Conservation (phyloP, 148 eudicot species). For the Vaccinium corymbosum region DNA sequence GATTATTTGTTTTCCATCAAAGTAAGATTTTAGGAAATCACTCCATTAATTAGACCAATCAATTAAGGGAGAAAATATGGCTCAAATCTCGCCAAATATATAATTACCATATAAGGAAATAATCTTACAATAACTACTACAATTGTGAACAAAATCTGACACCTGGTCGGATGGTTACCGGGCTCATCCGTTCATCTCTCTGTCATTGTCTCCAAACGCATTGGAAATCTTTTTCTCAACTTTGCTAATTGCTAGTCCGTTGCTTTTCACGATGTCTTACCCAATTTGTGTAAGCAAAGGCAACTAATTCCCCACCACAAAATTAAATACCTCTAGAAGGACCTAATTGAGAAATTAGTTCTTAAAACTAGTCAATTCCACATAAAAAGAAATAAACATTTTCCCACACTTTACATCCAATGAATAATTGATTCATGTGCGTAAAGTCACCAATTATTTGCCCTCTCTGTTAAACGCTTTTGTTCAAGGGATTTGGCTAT, state of each 20-base stretch:
- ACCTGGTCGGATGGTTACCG: too few species aligned
- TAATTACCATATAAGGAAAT: too few species aligned
- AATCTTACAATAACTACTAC: too few species aligned
- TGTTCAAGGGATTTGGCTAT: background rate
- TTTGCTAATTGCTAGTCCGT: background rate
- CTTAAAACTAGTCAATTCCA: background rate
- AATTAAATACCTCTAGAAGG: background rate
- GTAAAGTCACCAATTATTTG: background rate
- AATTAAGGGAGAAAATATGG: too few species aligned
- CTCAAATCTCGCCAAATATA: too few species aligned
- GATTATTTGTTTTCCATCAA: too few species aligned
- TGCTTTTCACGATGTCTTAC: background rate
- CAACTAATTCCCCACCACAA: background rate
- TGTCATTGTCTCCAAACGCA: background rate
- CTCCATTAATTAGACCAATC: too few species aligned
- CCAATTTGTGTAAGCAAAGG: background rate
- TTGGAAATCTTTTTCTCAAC: background rate
- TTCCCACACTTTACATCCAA: background rate
- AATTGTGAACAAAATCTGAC: too few species aligned
- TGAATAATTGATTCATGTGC: conserved; percentile 3
- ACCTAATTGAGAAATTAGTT: background rate
- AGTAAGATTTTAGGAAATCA: too few species aligned
- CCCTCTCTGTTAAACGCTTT: background rate
- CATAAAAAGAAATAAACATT: background rate
- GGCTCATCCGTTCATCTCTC: too few species aligned